Evolutionary conservation across 1,284 basidiomycete genomes (phyloP).

Genomic region (Takashimella koratensis): DNA sequence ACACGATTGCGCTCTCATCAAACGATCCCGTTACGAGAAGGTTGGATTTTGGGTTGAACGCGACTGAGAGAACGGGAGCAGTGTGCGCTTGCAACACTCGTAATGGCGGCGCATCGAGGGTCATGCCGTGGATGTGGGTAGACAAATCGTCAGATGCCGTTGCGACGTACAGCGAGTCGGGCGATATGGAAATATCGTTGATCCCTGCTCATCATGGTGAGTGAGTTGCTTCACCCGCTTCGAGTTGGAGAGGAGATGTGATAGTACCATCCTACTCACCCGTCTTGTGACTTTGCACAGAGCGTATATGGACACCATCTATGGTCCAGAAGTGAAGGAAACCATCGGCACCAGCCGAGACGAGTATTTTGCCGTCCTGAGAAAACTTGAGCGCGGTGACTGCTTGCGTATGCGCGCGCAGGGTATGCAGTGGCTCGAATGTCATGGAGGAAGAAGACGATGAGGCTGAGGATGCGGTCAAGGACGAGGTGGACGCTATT

Average conservation of each 20-base stretch:
- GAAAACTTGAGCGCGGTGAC: constrained; percentile 52
- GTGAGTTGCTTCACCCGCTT: too few species aligned
- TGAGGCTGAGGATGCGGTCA: neutral
- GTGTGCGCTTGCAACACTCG: constrained; percentile 75
- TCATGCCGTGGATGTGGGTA: constrained; percentile 59
- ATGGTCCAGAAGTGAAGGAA: constrained; percentile 42
- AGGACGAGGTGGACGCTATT: neutral
- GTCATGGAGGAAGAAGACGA: neutral
- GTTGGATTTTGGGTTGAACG: constrained; percentile 84
- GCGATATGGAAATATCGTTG: constrained; percentile 83
- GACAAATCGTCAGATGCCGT: constrained; percentile 88
- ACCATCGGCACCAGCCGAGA: constrained; percentile 50
- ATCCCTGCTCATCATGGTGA: constrained; percentile 65
- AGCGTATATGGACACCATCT: neutral
- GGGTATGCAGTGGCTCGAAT: constrained; percentile 42
- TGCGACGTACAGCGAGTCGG: constrained; percentile 72
- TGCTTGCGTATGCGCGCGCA: constrained; percentile 49
- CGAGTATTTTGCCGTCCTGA: constrained; percentile 49
- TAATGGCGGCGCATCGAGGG: constrained; percentile 13
- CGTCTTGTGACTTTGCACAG: neutral
- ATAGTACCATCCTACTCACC: too few species aligned
- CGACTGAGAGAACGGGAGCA: constrained; percentile 87
- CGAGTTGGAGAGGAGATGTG: too few species aligned
- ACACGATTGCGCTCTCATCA: constrained; percentile 90
- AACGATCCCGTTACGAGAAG: constrained; percentile 87